Conservation (phyloP, 2,329 filamentous ascomycete genomes). For the Paraphaeosphaeria sporulosa region DNA sequence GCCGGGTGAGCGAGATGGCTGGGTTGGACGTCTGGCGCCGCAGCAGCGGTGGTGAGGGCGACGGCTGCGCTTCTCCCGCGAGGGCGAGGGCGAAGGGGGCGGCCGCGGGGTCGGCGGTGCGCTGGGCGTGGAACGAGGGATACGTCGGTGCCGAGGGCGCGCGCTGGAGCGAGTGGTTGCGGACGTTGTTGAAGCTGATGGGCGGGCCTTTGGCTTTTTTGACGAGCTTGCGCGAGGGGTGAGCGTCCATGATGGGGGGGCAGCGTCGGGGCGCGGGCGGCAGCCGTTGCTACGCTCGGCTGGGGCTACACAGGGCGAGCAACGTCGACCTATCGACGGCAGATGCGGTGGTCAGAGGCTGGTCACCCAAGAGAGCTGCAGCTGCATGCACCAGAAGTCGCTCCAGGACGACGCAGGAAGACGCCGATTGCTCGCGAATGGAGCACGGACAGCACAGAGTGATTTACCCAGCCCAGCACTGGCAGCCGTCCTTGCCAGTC, state of each 20-base stretch:
- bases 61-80: background rate
- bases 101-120: background rate
- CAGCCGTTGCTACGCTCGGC: background rate
- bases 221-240: constrained; percentile 1
- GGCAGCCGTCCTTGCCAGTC: background rate
- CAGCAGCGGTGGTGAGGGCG: constrained; percentile 2
- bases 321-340: background rate
- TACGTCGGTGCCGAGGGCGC: constrained; percentile 38
- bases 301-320: background rate
- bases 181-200: constrained; percentile 23
- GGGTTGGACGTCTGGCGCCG: constrained; percentile 12
- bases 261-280: background rate
- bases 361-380: background rate
- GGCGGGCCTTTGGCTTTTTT: constrained; percentile 29
- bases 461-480: constrained; percentile 9
- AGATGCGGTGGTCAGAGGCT: background rate
- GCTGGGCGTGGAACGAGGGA: constrained; percentile 26
- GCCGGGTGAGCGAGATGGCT: constrained; percentile 4
- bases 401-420: constrained; percentile 5
- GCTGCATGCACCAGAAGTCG: constrained; percentile 2
- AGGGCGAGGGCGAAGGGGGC: background rate
- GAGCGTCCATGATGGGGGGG: constrained; percentile 4
- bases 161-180: constrained; percentile 24
- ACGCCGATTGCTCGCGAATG: constrained; percentile 6
- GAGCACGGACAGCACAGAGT: constrained; percentile 10